Evolutionary conservation across 805 yeast genomes (phyloP).

Genomic region (Vanderwaltozyma polyspora): DNA sequence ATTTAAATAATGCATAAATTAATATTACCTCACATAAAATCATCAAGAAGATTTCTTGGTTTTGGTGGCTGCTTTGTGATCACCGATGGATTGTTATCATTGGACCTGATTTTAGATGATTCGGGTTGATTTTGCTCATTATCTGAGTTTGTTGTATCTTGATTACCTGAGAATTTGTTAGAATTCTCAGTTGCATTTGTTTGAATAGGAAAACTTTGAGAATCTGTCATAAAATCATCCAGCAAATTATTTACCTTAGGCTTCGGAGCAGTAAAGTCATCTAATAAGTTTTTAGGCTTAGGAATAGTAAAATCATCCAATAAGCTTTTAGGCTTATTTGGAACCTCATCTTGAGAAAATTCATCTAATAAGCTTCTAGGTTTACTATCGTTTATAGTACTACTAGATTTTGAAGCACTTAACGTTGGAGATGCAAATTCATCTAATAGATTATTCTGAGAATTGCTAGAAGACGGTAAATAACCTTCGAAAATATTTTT

Average conservation of each 20-base stretch:
- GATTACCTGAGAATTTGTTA: too few species aligned
- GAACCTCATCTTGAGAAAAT: conserved; percentile 2
- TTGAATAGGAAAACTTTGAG: too few species aligned
- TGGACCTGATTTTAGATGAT: too few species aligned
- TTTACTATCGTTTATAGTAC: too few species aligned
- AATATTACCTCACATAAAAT: conserved; percentile 23
- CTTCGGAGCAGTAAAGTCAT: conserved; percentile 1
- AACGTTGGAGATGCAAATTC: conserved; percentile 2
- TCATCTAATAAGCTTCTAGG: conserved; percentile 10
- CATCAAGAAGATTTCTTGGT: conserved; percentile 24
- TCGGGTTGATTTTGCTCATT: too few species aligned
- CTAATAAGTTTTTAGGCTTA: conserved; percentile 3
- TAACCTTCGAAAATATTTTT: conserved; percentile 9
- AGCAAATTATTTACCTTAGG: conserved; percentile 2
- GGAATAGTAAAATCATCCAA: conserved; percentile 3
- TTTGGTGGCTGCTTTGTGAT: too few species aligned
- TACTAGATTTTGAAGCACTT: too few species aligned
- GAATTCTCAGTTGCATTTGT: too few species aligned
- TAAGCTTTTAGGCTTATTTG: conserved; percentile 2
- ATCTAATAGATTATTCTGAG: conserved; percentile 4
- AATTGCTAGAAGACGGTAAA: neutral
- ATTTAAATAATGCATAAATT: too few species aligned
- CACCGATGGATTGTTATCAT: too few species aligned
- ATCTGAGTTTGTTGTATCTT: neutral
- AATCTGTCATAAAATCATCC: conserved; percentile 2